Percentiles rank a stretch among this genome's conserved stretches.
phyloP scores from a whole-genome alignment of 2,329 filamentous ascomycete genomes.

The Beauveria sp. region DNA sequence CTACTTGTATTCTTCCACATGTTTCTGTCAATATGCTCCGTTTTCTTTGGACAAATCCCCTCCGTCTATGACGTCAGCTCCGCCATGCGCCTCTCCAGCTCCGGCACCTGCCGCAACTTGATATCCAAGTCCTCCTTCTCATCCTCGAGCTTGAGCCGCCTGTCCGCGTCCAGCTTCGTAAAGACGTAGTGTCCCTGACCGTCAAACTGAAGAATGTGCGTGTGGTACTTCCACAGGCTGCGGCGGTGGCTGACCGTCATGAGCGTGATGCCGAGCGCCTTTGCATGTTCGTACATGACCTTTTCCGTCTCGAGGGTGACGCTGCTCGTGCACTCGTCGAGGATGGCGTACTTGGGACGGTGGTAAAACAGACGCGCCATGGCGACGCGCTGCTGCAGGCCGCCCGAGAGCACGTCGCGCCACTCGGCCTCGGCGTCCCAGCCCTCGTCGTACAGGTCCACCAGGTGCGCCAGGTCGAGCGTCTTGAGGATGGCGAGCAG shows the following conservation, averaged over 20 bases:
- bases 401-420: conserved; percentile 87
- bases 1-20: not conserved
- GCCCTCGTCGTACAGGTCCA: conserved; percentile 66
- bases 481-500: conserved; percentile 68
- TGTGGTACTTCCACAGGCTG: conserved; percentile 95
- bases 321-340: conserved; percentile 92
- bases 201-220: conserved; percentile 90
- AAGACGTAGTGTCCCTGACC: conserved; percentile 90
- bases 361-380: conserved; percentile 97
- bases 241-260: conserved; percentile 93
- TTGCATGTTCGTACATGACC: conserved; percentile 95
- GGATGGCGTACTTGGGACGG: conserved; percentile 82
- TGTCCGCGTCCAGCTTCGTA: conserved; percentile 80
- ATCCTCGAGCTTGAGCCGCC: conserved; percentile 78
- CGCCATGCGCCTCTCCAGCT: conserved; percentile 74
- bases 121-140: conserved; percentile 93
- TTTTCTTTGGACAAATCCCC: not conserved
- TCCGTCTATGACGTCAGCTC: conserved; percentile 52
- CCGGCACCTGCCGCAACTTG: conserved; percentile 74
- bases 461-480: conserved; percentile 75
- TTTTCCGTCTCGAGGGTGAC: conserved; percentile 94
- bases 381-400: conserved; percentile 89
- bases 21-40: not conserved
- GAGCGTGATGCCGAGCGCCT: conserved; percentile 81
- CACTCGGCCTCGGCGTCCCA: conserved; percentile 96